Base-by-base conservation (phyloP, 495 filamentous ascomycete genomes). In the Aspergillus carlsbadensis region DNA sequence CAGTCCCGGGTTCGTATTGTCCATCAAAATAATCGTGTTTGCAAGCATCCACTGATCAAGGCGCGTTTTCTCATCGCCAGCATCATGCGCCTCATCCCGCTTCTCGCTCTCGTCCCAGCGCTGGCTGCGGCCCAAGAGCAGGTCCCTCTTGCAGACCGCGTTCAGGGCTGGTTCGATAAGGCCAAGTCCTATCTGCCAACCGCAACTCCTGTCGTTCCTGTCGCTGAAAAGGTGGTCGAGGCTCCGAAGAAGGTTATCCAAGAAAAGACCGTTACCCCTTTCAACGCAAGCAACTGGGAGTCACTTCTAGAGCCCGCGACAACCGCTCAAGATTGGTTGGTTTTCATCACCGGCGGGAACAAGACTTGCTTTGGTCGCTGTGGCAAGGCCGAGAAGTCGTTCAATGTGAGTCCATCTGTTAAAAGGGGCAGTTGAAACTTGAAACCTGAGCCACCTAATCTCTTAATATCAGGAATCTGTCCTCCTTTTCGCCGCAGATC, bases 291-390 rank as follows among this genome's bases (percentile, higher is more conserved):
- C 42, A 89, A 90, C 82, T 94, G 88, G 86, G 81, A 87, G 61
- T 64, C 79, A 13, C 70, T 90, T 52, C 82, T 91, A 57, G 79
- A 73, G 20, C 85, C 87, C 8, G 80, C 86, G 8, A 73, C 80
- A 50, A 69, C 84, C 13, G 81, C 87, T 2, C 84, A 88, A 70
- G 87, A 92, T 69, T 96, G 88, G 89, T 83, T 87, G 75, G 75
- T 96, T 56, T 82, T 88, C 65, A 71, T 95, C 47, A 90, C 87
- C 1, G 92, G 92, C 47, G 85, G 89, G 39, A 95, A 96, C 74
- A 91, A 87, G 76, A 92, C 90, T 26, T 97, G 92, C 77, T 90
- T 84, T 64, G 91, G 78, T 52, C 69, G 77, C 56, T 88, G 84
- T 67, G 77, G 56, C 10, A 67, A 69, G 5, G 76, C 78, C 26